Base-by-base conservation (phyloP, 176 grass and related monocot species). In the Bonia amplexicaulis region DNA sequence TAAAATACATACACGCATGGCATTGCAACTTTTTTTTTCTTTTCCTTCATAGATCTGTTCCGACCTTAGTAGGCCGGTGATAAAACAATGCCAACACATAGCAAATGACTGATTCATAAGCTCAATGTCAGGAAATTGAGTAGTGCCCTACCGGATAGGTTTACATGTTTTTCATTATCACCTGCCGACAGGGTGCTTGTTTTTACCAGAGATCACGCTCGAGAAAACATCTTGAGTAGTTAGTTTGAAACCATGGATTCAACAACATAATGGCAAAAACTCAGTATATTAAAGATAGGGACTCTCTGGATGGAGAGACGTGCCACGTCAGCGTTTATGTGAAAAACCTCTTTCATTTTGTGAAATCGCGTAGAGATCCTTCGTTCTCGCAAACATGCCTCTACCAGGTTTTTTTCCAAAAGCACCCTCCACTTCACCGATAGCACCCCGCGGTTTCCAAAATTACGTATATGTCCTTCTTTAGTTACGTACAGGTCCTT, bases 261-360 rank as follows among this genome's bases (percentile, higher is more conserved):
- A 82, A 22, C 77, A 74, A 17, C 66, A 80, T 46, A 31, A 70
- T 66, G 61, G 51, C 51, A 81, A 54, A 29, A n/a, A n/a, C n/a
- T n/a, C n/a, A n/a, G n/a, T n/a, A n/a, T n/a, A n/a, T n/a, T n/a
- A n/a, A n/a, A n/a, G n/a, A n/a, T n/a, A n/a, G n/a, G n/a, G n/a
- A n/a, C n/a, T n/a, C n/a, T n/a, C n/a, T n/a, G n/a, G n/a, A n/a
- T n/a, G n/a, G n/a, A n/a, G n/a, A n/a, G n/a, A n/a, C n/a, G n/a
- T n/a, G n/a, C n/a, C n/a, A n/a, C n/a, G n/a, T n/a, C n/a, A n/a
- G n/a, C n/a, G n/a, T n/a, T n/a, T n/a, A n/a, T n/a, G n/a, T n/a
- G n/a, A n/a, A n/a, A n/a, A n/a, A n/a, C n/a, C n/a, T n/a, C n/a
- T n/a, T n/a, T n/a, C n/a, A n/a, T n/a, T n/a, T n/a, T n/a, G n/a